These are phyloP conservation scores for Tylopilus felleus DNA, from an alignment of 768 basidiomycete genomes.

Conservation along the genomic window DNA sequence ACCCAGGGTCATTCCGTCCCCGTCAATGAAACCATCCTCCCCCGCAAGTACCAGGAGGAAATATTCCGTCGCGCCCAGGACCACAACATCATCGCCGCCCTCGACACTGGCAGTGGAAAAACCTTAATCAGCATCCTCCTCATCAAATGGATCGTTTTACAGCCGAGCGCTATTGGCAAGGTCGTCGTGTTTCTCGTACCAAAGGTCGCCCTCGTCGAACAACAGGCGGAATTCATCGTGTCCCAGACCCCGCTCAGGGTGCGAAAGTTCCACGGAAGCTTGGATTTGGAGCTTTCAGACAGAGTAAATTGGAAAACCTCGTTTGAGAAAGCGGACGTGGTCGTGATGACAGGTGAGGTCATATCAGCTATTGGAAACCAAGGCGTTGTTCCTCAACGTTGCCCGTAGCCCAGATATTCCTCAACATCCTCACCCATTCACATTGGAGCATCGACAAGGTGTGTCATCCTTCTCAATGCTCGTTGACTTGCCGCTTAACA, in stretches of 20 bases:
- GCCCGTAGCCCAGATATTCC: conserved; percentile 69
- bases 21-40: conserved; percentile 39
- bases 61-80: conserved; percentile 51
- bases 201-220: conserved; percentile 80
- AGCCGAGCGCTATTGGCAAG: conserved; percentile 49
- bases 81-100: conserved; percentile 54
- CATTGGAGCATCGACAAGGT: conserved; percentile 72
- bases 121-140: conserved; percentile 59
- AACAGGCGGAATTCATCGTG: conserved; percentile 68
- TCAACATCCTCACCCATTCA: conserved; percentile 77
- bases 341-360: conserved; percentile 78
- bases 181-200: conserved; percentile 81
- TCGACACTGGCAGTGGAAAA: conserved; percentile 62
- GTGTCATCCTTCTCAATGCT: neutral
- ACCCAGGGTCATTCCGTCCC: conserved; percentile 24
- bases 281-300: conserved; percentile 71
- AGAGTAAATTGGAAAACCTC: conserved; percentile 59
- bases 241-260: conserved; percentile 66
- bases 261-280: conserved; percentile 63
- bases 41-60: conserved; percentile 54
- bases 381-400: conserved; percentile 2
- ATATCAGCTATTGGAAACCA: neutral
- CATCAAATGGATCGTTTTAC: conserved; percentile 69
- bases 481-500: neutral
- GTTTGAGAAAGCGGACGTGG: conserved; percentile 63